phyloP scores from a whole-genome alignment of 306 rosid genomes.

The Citrullus colocynthis region DNA sequence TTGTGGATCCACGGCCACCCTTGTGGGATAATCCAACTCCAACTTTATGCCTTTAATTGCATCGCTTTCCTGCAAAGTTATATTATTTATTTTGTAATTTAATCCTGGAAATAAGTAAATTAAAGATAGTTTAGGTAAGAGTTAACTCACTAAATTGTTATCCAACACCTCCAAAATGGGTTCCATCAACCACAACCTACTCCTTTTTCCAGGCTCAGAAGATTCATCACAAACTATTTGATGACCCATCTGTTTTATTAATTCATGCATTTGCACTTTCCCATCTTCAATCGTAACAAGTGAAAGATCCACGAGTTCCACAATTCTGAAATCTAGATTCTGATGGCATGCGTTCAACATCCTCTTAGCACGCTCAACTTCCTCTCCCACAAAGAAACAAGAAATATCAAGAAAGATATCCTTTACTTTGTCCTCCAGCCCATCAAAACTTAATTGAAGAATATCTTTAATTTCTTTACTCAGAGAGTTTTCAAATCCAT shows the following conservation, averaged over 20 bases:
- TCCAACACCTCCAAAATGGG: not conserved
- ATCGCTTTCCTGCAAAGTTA: not conserved
- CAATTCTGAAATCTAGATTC: constrained; percentile 10
- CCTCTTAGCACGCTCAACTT: not conserved
- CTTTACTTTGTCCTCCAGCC: not conserved
- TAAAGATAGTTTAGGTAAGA: not conserved
- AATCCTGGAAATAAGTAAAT: not conserved
- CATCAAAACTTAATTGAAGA: constrained; percentile 16
- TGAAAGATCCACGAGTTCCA: constrained; percentile 2
- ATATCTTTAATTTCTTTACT: constrained; percentile 7
- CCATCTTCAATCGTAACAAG: not conserved
- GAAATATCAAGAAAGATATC: constrained; percentile 30
- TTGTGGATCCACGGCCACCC: not conserved
- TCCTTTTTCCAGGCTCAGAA: not conserved
- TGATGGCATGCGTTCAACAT: constrained; percentile 16
- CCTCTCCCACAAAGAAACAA: constrained; percentile 21
- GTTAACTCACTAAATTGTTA: not conserved
- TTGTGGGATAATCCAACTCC: not conserved
- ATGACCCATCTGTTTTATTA: constrained; percentile 27
- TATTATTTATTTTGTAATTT: not conserved
- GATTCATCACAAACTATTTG: constrained; percentile 11
- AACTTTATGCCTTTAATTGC: not conserved
- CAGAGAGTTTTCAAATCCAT: constrained; percentile 6
- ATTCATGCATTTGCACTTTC: constrained; percentile 9
- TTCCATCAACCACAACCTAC: not conserved